Percentiles rank a stretch among this genome's conserved stretches.
These are phyloP conservation scores for Bifiguratus adelaidae DNA, from an alignment of 192 early-diverging fungal genomes.

Conservation along the genomic window DNA sequence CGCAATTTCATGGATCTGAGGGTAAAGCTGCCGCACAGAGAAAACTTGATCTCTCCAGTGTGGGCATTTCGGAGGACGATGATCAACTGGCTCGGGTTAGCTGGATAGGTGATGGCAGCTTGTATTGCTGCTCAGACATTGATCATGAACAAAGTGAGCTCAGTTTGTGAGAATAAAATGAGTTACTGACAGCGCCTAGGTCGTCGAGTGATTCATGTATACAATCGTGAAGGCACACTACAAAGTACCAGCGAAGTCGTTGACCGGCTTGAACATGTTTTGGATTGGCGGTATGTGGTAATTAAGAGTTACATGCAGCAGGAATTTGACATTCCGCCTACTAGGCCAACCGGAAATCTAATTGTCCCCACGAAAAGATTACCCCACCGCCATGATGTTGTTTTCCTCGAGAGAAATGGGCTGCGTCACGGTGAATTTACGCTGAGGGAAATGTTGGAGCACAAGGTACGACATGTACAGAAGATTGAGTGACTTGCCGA, in stretches of 20 bases:
- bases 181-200: conserved; percentile 11
- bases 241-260: conserved; percentile 75
- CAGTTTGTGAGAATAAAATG: not conserved
- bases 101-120: conserved; percentile 88
- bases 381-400: conserved; percentile 73
- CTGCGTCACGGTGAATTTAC: conserved; percentile 88
- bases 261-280: conserved; percentile 58
- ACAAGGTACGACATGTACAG: conserved; percentile 24
- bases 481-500: too few relatives aligned
- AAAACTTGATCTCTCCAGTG: conserved; percentile 23
- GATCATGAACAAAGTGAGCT: conserved; percentile 29
- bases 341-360: conserved; percentile 69
- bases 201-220: conserved; percentile 61
- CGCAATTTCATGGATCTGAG: conserved; percentile 91
- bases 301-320: not conserved
- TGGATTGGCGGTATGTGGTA: conserved; percentile 58
- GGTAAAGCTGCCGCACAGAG: conserved; percentile 65
- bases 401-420: conserved; percentile 94
- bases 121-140: conserved; percentile 67
- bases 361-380: conserved; percentile 71
- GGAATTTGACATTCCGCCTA: not conserved
- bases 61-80: conserved; percentile 46
- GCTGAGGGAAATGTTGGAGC: conserved; percentile 41
- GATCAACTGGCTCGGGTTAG: conserved; percentile 63
- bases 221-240: conserved; percentile 78